A percentile compares a stretch with the other conserved stretches of the same genome.
Conservation (phyloP, 108 stramenopile genomes). For the Conticribra weissflogii region DNA sequence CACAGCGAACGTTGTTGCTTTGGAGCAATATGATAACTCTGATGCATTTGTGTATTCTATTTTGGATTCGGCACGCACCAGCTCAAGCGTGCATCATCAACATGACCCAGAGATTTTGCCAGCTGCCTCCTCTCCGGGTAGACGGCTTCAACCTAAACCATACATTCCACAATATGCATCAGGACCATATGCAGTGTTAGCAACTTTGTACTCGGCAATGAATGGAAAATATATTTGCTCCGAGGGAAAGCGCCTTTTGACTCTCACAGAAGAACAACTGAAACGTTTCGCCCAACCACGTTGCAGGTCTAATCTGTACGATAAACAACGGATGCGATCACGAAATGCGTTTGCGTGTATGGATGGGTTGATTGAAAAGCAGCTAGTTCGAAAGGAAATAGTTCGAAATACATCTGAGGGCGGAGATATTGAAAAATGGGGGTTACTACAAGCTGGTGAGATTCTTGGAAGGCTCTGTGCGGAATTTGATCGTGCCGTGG, state of each 20-base stretch:
- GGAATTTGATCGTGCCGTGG: slow-evolving; percentile 43
- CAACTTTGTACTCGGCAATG: slow-evolving; percentile 43
- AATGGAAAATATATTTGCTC: slow-evolving; percentile 23
- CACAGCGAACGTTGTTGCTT: neutral
- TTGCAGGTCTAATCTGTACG: slow-evolving; percentile 61
- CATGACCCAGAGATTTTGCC: neutral
- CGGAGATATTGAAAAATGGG: slow-evolving; percentile 50
- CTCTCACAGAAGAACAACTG: slow-evolving; percentile 51
- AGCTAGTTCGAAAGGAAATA: slow-evolving; percentile 55
- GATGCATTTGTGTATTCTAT: slow-evolving; percentile 16
- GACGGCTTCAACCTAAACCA: neutral
- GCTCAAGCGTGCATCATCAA: too few relatives aligned
- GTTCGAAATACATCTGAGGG: slow-evolving; percentile 32
- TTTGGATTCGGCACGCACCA: too few relatives aligned
- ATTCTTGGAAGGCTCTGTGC: slow-evolving; percentile 38
- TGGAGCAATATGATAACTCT: neutral
- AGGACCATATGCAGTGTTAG: slow-evolving; percentile 56
- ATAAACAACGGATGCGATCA: slow-evolving; percentile 42
- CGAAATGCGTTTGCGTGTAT: slow-evolving; percentile 62
- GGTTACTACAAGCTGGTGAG: slow-evolving; percentile 45
- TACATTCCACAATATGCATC: slow-evolving; percentile 59
- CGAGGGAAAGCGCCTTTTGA: slow-evolving; percentile 31
- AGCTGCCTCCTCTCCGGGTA: neutral
- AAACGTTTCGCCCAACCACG: slow-evolving; percentile 52
- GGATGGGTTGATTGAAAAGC: slow-evolving; percentile 45